Percentiles rank a stretch among this genome's conserved stretches.
Conservation (phyloP, 352 stramenopile species). For the Phytophthora ohioensis region DNA sequence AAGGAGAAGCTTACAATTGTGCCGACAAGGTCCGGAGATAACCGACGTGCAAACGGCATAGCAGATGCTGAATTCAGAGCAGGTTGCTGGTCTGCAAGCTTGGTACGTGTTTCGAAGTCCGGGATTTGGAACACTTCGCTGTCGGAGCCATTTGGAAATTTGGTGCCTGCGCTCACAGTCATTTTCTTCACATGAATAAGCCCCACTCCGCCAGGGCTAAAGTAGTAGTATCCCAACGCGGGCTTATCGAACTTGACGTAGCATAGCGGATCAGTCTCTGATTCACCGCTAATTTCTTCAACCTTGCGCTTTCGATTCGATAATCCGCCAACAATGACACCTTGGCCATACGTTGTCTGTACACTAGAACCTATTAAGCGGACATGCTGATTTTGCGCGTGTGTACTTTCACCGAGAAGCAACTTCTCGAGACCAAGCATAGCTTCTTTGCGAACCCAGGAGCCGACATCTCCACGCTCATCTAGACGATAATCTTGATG, state of each 20-base stretch:
- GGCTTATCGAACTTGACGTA: constrained; percentile 74
- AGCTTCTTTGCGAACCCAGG: constrained; percentile 96
- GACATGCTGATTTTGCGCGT: constrained; percentile 44
- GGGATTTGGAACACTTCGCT: constrained; percentile 35
- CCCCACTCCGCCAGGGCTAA: constrained; percentile 61
- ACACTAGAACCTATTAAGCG: constrained; percentile 45
- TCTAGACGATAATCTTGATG: constrained; percentile 97
- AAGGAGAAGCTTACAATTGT: constrained; percentile 40
- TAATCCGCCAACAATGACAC: constrained; percentile 52
- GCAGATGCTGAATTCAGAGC: not conserved
- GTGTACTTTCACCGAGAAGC: constrained; percentile 51
- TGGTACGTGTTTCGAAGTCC: constrained; percentile 30
- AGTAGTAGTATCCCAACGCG: constrained; percentile 77
- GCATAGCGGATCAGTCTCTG: constrained; percentile 47
- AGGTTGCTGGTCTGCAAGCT: constrained; percentile 16
- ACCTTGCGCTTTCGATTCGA: constrained; percentile 38
- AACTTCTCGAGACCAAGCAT: constrained; percentile 93
- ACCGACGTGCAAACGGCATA: constrained; percentile 46
- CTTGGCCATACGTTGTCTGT: constrained; percentile 51
- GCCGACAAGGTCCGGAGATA: constrained; percentile 54
- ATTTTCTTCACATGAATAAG: constrained; percentile 55
- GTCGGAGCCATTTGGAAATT: not conserved
- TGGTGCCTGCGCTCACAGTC: not conserved
- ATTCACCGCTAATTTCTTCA: constrained; percentile 25
- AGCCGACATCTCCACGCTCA: constrained; percentile 98